Base-by-base conservation (phyloP, 2,329 filamentous ascomycete genomes). In the Monosporascus sp. region DNA sequence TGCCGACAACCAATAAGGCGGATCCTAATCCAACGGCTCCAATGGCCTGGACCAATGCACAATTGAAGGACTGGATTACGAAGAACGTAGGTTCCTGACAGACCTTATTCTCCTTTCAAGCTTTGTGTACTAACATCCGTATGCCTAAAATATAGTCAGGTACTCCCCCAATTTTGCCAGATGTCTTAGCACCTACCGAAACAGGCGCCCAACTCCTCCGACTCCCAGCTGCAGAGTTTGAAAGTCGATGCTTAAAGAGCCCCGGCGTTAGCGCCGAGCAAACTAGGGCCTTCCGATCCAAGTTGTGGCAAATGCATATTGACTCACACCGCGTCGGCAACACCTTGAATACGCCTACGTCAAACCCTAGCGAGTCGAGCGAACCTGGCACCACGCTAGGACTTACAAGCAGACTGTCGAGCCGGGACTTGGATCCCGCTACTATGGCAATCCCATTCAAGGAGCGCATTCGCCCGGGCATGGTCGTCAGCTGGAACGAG, bases 301-400 rank as follows among this genome's bases (percentile, higher is more conserved):
- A 76, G 53, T 60, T 77, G 1, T 77, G 74, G 74, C 62, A 65
- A 18, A 53, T 74, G 39, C 73, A 76, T 46, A 60, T 75, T 9
- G 73, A 77, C 8, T 31, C 27, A 11, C 27, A 31, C 11, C 27
- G 27, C 9, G 27, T 11, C 27, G 27, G 9, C 9, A 4, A 2
- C 27, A 31, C 8, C 7, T 8, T 31, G 27, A 31, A 31, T 31
- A 31, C 2, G 5, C 11, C 27, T 31, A 11, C 11, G 27, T 9
- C 27, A 11, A 31, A 31, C 5, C 27, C 27, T 4, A 14, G 27
- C 60, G 56, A 31, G 37, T n/a, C 44, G 1, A 18, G 54, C 24
- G 50, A 50, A 18, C n/a, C 46, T 6, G 22, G 48, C 8, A 31
- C 35, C 11, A 44, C n/a, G 25, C 2, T 49, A n/a, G 11, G 36